Percentiles rank a stretch among this genome's conserved stretches.
Evolutionary conservation across 108 stramenopile genomes (phyloP).

Genomic region (Cylindrotheca closterium): DNA sequence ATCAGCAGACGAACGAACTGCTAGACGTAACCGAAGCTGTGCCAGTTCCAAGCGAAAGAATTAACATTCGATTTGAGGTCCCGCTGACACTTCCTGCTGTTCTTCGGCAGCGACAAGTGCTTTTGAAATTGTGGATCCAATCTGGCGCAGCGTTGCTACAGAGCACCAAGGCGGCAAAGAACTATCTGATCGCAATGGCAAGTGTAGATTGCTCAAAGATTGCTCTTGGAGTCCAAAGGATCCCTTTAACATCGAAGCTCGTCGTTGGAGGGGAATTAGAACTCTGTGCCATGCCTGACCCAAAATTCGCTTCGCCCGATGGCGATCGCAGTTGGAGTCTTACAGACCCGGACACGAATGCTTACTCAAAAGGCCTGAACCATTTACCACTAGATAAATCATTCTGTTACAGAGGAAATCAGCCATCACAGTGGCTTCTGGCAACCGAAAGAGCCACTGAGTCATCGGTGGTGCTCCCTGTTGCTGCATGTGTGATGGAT

Average conservation of each 20-base stretch:
- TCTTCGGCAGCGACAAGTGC: conserved; percentile 22
- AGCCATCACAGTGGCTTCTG: conserved; percentile 44
- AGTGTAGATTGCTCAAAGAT: conserved; percentile 14
- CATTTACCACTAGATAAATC: conserved; percentile 73
- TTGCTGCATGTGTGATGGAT: conserved; percentile 62
- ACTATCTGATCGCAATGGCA: conserved; percentile 38
- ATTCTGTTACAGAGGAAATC: conserved; percentile 44
- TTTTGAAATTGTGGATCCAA: conserved; percentile 45
- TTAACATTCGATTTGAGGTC: conserved; percentile 54
- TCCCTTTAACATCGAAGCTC: conserved; percentile 19
- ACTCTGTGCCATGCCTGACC: conserved; percentile 32
- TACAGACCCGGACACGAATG: conserved; percentile 61
- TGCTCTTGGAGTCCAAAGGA: conserved; percentile 9
- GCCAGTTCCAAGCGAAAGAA: conserved; percentile 8
- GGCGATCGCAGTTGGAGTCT: conserved; percentile 68
- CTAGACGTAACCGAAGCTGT: conserved; percentile 37
- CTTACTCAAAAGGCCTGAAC: conserved; percentile 40
- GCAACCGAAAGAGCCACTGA: conserved; percentile 79
- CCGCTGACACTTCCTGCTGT: conserved; percentile 58
- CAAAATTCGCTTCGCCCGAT: conserved; percentile 48
- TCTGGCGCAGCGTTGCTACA: conserved; percentile 40
- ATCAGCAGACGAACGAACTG: conserved; percentile 27
- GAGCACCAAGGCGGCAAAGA: conserved; percentile 25
- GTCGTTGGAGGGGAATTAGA: conserved; percentile 38
- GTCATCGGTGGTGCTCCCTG: conserved; percentile 68